Conservation (phyloP, 305 asterid genomes). For the Solanum aculeatissimum region DNA sequence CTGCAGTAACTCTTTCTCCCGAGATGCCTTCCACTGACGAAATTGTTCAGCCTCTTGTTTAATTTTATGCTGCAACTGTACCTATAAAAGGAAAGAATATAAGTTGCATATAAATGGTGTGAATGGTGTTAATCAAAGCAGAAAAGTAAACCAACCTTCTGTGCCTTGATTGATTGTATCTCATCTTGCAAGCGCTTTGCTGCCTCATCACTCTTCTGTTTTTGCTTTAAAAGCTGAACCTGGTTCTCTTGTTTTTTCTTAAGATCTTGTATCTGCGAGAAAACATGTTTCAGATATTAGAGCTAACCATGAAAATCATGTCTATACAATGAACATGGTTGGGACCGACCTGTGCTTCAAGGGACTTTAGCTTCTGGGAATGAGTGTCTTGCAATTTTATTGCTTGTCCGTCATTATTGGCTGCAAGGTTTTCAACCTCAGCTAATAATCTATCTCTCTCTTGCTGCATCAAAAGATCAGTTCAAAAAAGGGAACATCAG, state of each 20-base stretch:
- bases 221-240: constrained; percentile 90
- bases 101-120: not conserved
- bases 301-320: not conserved
- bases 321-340: not conserved
- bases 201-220: constrained; percentile 98
- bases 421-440: constrained; percentile 92
- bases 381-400: constrained; percentile 85
- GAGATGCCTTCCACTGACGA: constrained; percentile 94
- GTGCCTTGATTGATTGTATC: constrained; percentile 94
- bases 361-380: constrained; percentile 71
- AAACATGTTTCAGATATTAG: not conserved
- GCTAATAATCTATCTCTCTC: constrained; percentile 83
- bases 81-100: constrained; percentile 26
- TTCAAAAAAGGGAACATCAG: constrained; percentile 9
- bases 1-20: constrained; percentile 96
- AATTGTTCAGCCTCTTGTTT: constrained; percentile 99
- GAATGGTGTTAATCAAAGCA: constrained; percentile 1
- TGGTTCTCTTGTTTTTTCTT: constrained; percentile 96
- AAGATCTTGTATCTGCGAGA: constrained; percentile 82
- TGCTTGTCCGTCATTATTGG: constrained; percentile 86
- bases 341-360: constrained; percentile 75
- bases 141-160: constrained; percentile 48
- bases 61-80: constrained; percentile 91
- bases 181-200: constrained; percentile 90
- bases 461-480: constrained; percentile 28